Conservation (phyloP, 805 yeast genomes). For the Yarrowia sp. region DNA sequence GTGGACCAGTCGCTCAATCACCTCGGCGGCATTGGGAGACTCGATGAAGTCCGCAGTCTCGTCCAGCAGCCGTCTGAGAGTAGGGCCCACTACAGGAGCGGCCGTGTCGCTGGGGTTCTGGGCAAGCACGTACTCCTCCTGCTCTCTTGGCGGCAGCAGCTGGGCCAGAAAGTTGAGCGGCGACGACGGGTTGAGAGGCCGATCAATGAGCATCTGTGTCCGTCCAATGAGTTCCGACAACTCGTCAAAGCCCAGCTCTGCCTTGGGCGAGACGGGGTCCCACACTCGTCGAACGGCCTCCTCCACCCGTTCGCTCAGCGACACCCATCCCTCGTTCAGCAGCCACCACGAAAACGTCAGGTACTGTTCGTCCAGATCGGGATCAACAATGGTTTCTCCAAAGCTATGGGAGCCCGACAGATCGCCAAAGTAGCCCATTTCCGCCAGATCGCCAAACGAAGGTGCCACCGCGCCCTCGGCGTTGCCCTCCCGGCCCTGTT, state of each 20-base stretch:
- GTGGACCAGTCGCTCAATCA: slow-evolving; percentile 53
- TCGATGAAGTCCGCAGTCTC: slow-evolving; percentile 56
- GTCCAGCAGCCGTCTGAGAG: slow-evolving; percentile 51
- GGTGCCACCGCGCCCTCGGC: slow-evolving; percentile 41
- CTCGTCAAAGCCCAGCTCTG: slow-evolving; percentile 69
- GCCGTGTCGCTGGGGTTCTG: slow-evolving; percentile 53
- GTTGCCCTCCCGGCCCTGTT: slow-evolving; percentile 46
- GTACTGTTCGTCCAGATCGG: slow-evolving; percentile 52
- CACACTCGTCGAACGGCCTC: slow-evolving; percentile 66
- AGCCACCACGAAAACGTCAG: slow-evolving; percentile 94
- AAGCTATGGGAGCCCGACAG: slow-evolving; percentile 8
- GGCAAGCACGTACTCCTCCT: slow-evolving; percentile 61
- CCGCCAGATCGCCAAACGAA: slow-evolving; percentile 32
- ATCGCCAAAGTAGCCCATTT: slow-evolving; percentile 34
- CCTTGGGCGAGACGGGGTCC: slow-evolving; percentile 69
- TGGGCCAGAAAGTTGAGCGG: slow-evolving; percentile 47
- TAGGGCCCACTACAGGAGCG: slow-evolving; percentile 42
- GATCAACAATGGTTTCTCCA: slow-evolving; percentile 39
- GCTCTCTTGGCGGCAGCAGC: slow-evolving; percentile 59
- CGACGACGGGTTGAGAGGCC: slow-evolving; percentile 41
- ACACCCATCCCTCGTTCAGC: slow-evolving; percentile 81
- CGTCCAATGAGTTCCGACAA: slow-evolving; percentile 53
- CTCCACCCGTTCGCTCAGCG: slow-evolving; percentile 61
- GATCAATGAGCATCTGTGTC: slow-evolving; percentile 52
- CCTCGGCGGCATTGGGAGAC: slow-evolving; percentile 52